These are phyloP conservation scores for Penicillium crystallinum DNA, from an alignment of 495 filamentous ascomycete genomes.

Conservation along the genomic window DNA sequence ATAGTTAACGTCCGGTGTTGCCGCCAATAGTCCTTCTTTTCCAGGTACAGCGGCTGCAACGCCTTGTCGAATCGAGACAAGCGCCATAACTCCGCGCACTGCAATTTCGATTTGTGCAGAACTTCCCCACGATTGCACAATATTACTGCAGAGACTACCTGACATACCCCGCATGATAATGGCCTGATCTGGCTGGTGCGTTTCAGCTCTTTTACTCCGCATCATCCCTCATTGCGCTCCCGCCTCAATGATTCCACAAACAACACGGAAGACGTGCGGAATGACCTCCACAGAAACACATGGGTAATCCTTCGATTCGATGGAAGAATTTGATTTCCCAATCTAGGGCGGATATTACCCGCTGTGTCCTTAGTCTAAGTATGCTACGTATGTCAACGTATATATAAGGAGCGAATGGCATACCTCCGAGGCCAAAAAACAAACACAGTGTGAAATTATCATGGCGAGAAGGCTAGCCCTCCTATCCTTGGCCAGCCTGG, in stretches of 20 bases:
- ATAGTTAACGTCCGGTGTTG: neutral
- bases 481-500: slow-evolving; percentile 18
- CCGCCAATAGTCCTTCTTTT: neutral
- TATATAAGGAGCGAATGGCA: neutral
- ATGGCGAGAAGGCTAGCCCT: slow-evolving; percentile 7
- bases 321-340: neutral
- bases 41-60: neutral
- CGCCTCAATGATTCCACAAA: slow-evolving; percentile 11
- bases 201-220: neutral
- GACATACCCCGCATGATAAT: neutral
- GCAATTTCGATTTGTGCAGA: neutral
- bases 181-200: neutral
- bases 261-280: slow-evolving; percentile 8
- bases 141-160: neutral
- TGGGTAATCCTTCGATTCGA: neutral
- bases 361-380: no score
- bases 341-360: slow-evolving; percentile 9
- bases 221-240: neutral
- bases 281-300: neutral
- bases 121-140: neutral
- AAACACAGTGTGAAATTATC: neutral
- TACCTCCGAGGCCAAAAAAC: no score
- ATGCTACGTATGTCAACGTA: no score
- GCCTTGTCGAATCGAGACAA: slow-evolving; percentile 9
- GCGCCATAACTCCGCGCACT: neutral